Evolutionary conservation across 495 filamentous ascomycete genomes (phyloP), one percentile per base, ranked within the genome.

Genomic region (Cryomyces antarcticus): DNA sequence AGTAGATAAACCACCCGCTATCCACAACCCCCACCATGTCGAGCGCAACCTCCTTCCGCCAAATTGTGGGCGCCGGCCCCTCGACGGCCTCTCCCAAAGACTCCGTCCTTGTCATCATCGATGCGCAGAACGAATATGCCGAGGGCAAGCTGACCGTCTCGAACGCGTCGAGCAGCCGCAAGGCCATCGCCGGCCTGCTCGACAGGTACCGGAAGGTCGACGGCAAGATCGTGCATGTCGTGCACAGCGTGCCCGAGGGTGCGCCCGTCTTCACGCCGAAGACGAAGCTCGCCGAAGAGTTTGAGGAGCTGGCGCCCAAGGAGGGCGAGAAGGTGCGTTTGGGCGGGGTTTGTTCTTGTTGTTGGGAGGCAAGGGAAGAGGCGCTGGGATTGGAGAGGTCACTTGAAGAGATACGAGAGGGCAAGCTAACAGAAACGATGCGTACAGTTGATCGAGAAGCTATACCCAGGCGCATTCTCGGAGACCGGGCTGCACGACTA

Each of bases 91-190:
- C 66, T 12, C 49, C 64, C 2, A 44, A 60, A 13, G 69, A 76
- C 58, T 69, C 65, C 38, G 64, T 65, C 12, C 62, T 78, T 13
- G 54, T 79, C 46, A 74, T 79, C 49, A 68, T 78, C 55, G 73
- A 79, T 52, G 74, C 74, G n/a, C 69, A 72, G 53, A 71, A 72
- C 39, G 71, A 75, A 57, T 78, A 78, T 53, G 68, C 65, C 44
- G 39, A 57, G 12, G 74, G 75, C 45, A 46, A 56, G 1, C 64
- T 77, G 5, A 62, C 61, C 12, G 65, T 66, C 41, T 54, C 61
- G 33, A 64, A 73, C 34, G 62, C 72, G n/a, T 30, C 45, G 0
- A 37, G 53, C 24, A 64, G 60, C 13, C 65, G 70, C 38, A 57
- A 61, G 37, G 60, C 60, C 6, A 77, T 75, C 43, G 46, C 57